A percentile compares a stretch with the other conserved stretches of the same genome.
These are phyloP conservation scores for Lactifluus piperatus DNA, from an alignment of 768 basidiomycete genomes.

Conservation along the genomic window DNA sequence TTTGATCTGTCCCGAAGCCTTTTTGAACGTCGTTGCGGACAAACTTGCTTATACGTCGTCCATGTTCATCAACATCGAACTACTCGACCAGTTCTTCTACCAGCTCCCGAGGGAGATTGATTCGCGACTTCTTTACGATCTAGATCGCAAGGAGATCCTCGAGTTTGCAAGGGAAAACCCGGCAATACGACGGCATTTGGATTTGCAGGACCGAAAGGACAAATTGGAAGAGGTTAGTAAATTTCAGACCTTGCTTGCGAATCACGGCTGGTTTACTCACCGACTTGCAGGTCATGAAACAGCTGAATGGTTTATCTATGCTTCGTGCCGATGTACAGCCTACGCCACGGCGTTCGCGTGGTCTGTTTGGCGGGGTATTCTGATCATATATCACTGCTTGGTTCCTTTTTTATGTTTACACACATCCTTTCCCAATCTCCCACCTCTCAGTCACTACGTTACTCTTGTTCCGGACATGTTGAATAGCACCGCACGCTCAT, in stretches of 20 bases:
- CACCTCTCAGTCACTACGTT: background rate
- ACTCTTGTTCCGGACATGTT: background rate
- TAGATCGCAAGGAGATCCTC: slow-evolving; percentile 84
- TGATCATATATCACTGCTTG: slow-evolving; percentile 25
- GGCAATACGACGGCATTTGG: slow-evolving; percentile 73
- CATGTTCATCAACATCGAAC: slow-evolving; percentile 98
- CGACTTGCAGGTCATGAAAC: slow-evolving; percentile 75
- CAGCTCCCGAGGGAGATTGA: slow-evolving; percentile 99
- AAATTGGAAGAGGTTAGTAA: slow-evolving; percentile 83
- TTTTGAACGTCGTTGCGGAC: slow-evolving; percentile 93
- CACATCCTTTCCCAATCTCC: background rate
- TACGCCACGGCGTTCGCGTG: slow-evolving; percentile 61
- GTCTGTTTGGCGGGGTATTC: slow-evolving; percentile 73
- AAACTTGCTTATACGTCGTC: slow-evolving; percentile 93
- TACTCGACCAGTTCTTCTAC: slow-evolving; percentile 98
- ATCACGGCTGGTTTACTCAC: background rate
- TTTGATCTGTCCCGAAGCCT: slow-evolving; percentile 90
- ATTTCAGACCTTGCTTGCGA: background rate
- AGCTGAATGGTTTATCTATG: slow-evolving; percentile 84
- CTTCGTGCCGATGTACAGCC: slow-evolving; percentile 78
- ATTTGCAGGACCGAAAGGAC: slow-evolving; percentile 94
- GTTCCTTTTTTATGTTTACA: background rate
- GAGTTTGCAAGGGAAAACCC: slow-evolving; percentile 97
- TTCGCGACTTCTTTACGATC: slow-evolving; percentile 82
- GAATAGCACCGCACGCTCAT: slow-evolving; percentile 2